Conservation (phyloP, 1,284 basidiomycete species). For the Ceratobasidium sp. region DNA sequence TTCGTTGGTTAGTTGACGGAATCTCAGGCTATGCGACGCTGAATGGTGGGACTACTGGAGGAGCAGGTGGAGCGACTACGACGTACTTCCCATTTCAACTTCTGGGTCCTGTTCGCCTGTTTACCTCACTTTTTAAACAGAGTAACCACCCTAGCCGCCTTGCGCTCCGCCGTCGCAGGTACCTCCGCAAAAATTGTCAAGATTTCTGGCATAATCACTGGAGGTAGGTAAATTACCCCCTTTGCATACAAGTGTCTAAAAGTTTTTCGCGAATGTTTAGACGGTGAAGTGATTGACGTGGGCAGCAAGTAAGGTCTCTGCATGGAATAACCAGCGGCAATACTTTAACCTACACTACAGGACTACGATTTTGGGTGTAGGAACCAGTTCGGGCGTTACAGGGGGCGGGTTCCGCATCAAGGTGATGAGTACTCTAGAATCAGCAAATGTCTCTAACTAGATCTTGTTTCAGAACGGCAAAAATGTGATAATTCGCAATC, state of each 20-base stretch:
- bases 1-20: conserved; percentile 9
- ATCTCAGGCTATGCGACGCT: conserved; percentile 33
- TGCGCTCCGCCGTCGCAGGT: conserved; percentile 39
- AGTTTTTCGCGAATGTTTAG: background rate
- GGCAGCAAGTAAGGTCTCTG: conserved; percentile 34
- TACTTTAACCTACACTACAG: background rate
- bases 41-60: conserved; percentile 40
- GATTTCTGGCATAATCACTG: conserved; percentile 38
- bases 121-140: no score
- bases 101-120: no score
- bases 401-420: conserved; percentile 40
- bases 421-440: background rate
- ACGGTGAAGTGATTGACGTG: conserved; percentile 37
- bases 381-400: conserved; percentile 31
- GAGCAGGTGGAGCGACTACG: conserved; percentile 27
- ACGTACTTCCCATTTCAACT: conserved; percentile 12
- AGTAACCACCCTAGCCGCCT: conserved; percentile 40
- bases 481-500: conserved; percentile 43
- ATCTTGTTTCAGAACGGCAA: conserved; percentile 9
- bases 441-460: background rate
- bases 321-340: background rate
- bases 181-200: conserved; percentile 40
- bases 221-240: background rate
- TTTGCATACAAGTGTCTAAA: no score
- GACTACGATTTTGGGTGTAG: conserved; percentile 16